Evolutionary conservation across 2,329 filamentous ascomycete species (phyloP), one percentile per base, ranked within the genome.

Genomic region (Pyricularia sp.): DNA sequence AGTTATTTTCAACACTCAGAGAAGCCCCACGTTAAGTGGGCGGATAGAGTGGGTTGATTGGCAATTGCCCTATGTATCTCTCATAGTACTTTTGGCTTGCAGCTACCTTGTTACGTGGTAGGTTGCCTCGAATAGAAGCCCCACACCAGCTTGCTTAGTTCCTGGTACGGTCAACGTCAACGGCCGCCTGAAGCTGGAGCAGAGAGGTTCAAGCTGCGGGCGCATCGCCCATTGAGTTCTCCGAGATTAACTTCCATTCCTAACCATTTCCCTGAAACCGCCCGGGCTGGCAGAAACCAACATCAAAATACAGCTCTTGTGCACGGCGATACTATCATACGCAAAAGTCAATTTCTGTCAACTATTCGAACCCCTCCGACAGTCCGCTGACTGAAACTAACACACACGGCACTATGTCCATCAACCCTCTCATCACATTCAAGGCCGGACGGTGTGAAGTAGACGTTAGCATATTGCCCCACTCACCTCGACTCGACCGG

Each of bases 391-490:
- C 61, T 57, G 53, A 22, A 57, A 10, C 19, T 8, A 44, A 13
- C 6, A n/a, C 61, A 53, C 19, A 62, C 61, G 35, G 40, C 67
- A 66, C 26, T 68, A 97, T 96, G 92, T 91, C 93, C 68, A 87
- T 91, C 77, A 76, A 83, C 70, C 92, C 93, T 35, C 84, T 96
- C 73, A 93, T 97, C 75, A 96, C 92, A 19, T 97, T 97, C 84
- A 97, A 96, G 83, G 93, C 93, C 69, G 93, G 93, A 76, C 85
- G 85, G 75, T 97, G 93, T 78, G 87, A 94, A 64, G 75, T 93
- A 67, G 88, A 93, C 75, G 92, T 96, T 79, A 73, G 88, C 81
- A 33, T 59, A 55, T 22, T 31, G 40, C 19, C 49, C 16, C 35
- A 30, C 22, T n/a, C 44, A 12, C 62, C 35, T 13, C n/a, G 24